These are phyloP conservation scores for Emmonsiellopsis sp. DNA, from an alignment of 2,329 filamentous ascomycete genomes.

Conservation along the genomic window DNA sequence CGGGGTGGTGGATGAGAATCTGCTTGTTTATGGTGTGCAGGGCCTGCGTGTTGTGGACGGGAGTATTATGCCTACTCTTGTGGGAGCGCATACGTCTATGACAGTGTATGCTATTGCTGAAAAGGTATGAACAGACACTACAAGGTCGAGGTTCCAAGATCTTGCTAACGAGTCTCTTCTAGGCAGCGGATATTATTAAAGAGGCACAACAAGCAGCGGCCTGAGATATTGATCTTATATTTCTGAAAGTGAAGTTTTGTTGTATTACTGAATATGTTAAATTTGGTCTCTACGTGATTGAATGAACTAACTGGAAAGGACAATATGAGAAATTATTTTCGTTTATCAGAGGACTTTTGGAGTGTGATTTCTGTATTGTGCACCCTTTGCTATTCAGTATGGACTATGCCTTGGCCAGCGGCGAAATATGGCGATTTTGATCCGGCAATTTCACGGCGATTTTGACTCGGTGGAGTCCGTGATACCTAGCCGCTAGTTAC, in stretches of 20 bases:
- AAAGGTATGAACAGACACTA: constrained; percentile 14
- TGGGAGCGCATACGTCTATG: constrained; percentile 24
- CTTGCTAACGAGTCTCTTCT: neutral
- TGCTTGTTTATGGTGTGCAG: constrained; percentile 15
- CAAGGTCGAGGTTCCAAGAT: neutral
- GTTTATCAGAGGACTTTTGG: too few species aligned
- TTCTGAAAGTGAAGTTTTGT: neutral
- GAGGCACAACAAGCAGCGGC: neutral
- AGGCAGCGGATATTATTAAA: neutral
- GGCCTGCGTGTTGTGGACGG: constrained; percentile 27
- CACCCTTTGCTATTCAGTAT: too few species aligned
- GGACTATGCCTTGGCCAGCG: too few species aligned
- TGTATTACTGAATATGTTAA: neutral
- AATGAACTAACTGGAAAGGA: too few species aligned
- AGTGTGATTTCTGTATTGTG: too few species aligned
- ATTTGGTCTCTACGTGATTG: too few species aligned
- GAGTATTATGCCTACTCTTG: constrained; percentile 23
- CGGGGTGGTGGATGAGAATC: constrained; percentile 15
- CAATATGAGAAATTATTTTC: too few species aligned
- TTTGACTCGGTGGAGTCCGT: too few species aligned
- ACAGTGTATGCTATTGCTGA: constrained; percentile 29
- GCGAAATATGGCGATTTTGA: too few species aligned
- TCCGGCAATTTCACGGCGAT: too few species aligned
- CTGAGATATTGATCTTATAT: neutral
- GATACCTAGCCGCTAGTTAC: too few species aligned